phyloP scores from a whole-genome alignment of 1,284 basidiomycete species.

The Rhodotorula sp. region DNA sequence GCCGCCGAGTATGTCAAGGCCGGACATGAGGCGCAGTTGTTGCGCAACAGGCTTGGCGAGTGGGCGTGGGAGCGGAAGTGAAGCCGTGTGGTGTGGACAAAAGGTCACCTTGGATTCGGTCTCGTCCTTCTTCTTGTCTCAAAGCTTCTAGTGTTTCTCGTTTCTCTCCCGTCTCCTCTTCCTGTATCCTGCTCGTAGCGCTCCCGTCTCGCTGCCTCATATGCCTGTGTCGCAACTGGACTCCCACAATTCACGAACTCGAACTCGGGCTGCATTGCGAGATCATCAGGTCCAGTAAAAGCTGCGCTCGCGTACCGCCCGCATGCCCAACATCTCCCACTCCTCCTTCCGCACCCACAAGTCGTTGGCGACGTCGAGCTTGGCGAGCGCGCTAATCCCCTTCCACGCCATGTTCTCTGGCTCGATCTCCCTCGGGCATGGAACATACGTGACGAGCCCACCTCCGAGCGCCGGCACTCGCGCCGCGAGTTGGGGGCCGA shows the following conservation, averaged over 20 bases:
- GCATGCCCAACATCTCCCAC: conserved; percentile 63
- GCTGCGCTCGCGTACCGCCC: conserved; percentile 52
- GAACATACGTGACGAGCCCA: conserved; percentile 80
- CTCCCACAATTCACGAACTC: too few species aligned
- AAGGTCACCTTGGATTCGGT: too few species aligned
- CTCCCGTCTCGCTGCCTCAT: too few species aligned
- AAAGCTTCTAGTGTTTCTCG: neutral
- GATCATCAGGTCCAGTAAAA: conserved; percentile 32
- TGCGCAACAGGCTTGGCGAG: conserved; percentile 15
- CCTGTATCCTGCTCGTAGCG: neutral
- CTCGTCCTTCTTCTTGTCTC: too few species aligned
- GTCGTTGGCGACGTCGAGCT: conserved; percentile 84
- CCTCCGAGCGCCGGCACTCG: conserved; percentile 29
- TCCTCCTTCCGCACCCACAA: conserved; percentile 83
- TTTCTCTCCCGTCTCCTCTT: neutral
- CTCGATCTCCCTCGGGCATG: conserved; percentile 89
- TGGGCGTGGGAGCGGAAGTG: conserved; percentile 11
- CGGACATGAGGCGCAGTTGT: conserved; percentile 17
- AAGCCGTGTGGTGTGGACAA: neutral
- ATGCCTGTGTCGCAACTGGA: too few species aligned
- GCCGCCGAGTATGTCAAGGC: conserved; percentile 24
- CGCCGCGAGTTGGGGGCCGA: conserved; percentile 10
- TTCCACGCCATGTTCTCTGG: conserved; percentile 90
- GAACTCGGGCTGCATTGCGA: too few species aligned
- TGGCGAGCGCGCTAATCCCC: conserved; percentile 86